phyloP scores from a whole-genome alignment of 2,329 filamentous ascomycete species.

The Trematosphaeria pertusa region DNA sequence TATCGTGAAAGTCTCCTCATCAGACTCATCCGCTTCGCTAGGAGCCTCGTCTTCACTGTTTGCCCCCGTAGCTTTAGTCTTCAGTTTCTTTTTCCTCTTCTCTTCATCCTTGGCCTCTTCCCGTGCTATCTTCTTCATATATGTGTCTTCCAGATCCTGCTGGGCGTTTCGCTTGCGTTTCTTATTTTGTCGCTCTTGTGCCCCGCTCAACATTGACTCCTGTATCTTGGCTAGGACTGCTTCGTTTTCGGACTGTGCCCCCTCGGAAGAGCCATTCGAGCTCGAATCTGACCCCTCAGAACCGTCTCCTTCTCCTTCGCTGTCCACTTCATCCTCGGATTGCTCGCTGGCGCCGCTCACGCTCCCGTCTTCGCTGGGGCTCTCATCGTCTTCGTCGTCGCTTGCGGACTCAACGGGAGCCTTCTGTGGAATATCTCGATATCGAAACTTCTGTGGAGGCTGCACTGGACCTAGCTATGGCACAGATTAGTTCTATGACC shows the following conservation, averaged over 20 bases:
- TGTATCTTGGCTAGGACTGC: constrained; percentile 32
- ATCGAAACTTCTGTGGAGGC: constrained; percentile 51
- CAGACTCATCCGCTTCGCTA: constrained; percentile 38
- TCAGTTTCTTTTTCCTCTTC: constrained; percentile 45
- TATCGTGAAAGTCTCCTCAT: constrained; percentile 60
- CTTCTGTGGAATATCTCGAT: constrained; percentile 35
- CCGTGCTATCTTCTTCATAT: constrained; percentile 68
- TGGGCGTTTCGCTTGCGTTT: constrained; percentile 62
- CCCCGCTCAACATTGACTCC: constrained; percentile 34
- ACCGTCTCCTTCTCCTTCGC: constrained; percentile 30
- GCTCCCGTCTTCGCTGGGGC: constrained; percentile 43
- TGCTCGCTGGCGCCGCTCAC: constrained; percentile 25
- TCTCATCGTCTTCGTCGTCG: constrained; percentile 61
- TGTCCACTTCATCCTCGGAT: constrained; percentile 10
- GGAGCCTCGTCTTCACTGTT: constrained; percentile 18
- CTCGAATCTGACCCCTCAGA: constrained; percentile 41
- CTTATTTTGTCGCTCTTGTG: constrained; percentile 38
- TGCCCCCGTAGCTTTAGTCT: constrained; percentile 20
- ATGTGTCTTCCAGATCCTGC: constrained; percentile 73
- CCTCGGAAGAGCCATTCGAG: constrained; percentile 26
- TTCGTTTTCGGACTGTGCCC: constrained; percentile 30
- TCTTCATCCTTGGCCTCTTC: constrained; percentile 54
- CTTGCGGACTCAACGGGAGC: constrained; percentile 40
- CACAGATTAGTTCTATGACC: constrained; percentile 4
- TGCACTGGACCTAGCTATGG: constrained; percentile 45